These are phyloP conservation scores for Chloris gayana DNA, from an alignment of 176 grass and related monocot genomes.

Conservation along the genomic window DNA sequence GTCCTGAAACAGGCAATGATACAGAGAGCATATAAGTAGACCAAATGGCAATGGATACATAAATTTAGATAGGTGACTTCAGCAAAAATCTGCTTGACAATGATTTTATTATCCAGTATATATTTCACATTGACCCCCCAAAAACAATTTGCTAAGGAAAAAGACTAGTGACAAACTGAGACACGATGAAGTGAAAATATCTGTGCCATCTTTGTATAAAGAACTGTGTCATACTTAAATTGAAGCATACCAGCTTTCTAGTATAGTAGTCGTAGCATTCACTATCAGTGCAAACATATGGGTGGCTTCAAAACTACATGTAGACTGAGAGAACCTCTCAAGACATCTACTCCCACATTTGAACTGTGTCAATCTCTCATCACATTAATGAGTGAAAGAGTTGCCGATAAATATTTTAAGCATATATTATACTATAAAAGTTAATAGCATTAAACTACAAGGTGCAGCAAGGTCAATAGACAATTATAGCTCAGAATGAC, in stretches of 20 bases:
- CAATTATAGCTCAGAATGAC: conserved; percentile 10
- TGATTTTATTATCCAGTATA: conserved; percentile 12
- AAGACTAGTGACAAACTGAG: neutral
- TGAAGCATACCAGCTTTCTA: neutral
- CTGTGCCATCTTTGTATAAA: neutral
- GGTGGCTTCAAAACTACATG: neutral
- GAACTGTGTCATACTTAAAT: neutral
- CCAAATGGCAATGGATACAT: neutral
- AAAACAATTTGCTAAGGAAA: neutral
- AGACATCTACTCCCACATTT: neutral
- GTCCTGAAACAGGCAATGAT: conserved; percentile 61
- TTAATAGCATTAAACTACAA: neutral
- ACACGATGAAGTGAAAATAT: conserved; percentile 9
- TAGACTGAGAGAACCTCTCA: conserved; percentile 2
- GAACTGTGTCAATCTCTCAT: neutral
- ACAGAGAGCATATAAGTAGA: conserved; percentile 27
- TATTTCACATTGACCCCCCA: neutral
- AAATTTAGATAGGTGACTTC: neutral
- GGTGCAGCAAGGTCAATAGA: neutral
- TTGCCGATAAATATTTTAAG: neutral
- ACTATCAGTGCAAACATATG: neutral
- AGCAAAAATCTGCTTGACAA: neutral
- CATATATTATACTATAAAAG: neutral
- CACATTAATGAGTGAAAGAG: neutral
- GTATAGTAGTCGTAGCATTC: neutral